Base-by-base conservation (phyloP, 2,329 filamentous ascomycete genomes). In the Xylariaceae sp. region DNA sequence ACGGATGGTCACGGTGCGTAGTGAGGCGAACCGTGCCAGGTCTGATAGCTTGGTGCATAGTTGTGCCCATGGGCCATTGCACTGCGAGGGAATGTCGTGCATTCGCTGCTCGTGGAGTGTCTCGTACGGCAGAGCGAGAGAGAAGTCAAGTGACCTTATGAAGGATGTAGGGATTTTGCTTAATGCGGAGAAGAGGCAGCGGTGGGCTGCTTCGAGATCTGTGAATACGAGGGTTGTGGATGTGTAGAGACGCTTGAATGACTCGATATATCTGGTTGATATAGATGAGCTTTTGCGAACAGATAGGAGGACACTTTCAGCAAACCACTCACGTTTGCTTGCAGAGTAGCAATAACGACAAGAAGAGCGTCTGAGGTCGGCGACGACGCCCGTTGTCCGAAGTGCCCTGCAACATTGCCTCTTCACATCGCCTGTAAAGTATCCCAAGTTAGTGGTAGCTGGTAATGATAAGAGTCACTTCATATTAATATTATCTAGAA, bases 11-110 rank as follows among this genome's bases (percentile, higher is more conserved):
- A 61, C 53, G 11, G 39, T 43, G 12, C 41, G 45, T 11, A 63
- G 45, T 6, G 52, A 44, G 10, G 46, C 44, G 45, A 60, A 58
- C 39, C 56, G 56, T 31, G 48, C 56, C 11, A 60, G 47, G 42
- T 61, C 43, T 2, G 59, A 61, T 6, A 62, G 48, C 9, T 36
- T 18, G 10, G 47, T 53, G 42, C 60, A 60, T 7, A 61, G 48
- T 27, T 58, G 53, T 11, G 53, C 52, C 55, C 56, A 58, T 4
- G 45, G 42, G 5, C 53, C 49, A 6, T 42, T 35, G 17, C 15
- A 27, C 15, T 43, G 9, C 5, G 19, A 36, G 11, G 52, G 40
- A 17, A 22, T 14, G 18, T 22, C 11, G 38, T 44, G 32, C 19
- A 49, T 44, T 12, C 19, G 39, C 31, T 55, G 55, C 19, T 55